These are phyloP conservation scores for Backusella westeae DNA, from an alignment of 192 early-diverging fungal species.

Conservation along the genomic window DNA sequence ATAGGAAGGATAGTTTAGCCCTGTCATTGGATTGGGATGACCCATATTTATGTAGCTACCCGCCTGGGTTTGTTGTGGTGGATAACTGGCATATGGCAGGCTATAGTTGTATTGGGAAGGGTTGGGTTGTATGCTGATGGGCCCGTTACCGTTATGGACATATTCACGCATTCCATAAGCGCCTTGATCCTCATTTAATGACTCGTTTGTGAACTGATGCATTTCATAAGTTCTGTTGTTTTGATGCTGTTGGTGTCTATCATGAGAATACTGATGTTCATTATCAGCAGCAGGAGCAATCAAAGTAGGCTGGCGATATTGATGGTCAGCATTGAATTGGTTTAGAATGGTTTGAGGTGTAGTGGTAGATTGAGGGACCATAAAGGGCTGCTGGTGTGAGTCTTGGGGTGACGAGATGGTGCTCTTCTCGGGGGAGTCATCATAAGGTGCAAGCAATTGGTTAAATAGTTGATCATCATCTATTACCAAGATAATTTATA, in stretches of 20 bases:
- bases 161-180: not conserved
- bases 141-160: not conserved
- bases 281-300: not conserved
- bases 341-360: not conserved
- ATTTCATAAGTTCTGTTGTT: not conserved
- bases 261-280: not conserved
- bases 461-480: slow-evolving; percentile 16
- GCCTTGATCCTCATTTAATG: not conserved
- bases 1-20: not conserved
- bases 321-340: not conserved
- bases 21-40: not conserved
- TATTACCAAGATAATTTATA: not conserved
- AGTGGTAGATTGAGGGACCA: not conserved
- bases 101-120: not conserved
- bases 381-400: not conserved
- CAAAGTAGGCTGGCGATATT: not conserved
- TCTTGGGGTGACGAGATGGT: not conserved
- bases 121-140: not conserved
- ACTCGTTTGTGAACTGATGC: not conserved
- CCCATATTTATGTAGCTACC: not conserved
- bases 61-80: not conserved
- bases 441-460: slow-evolving; percentile 6
- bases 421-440: not conserved
- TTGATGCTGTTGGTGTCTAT: not conserved
- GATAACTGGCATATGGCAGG: not conserved